Evolutionary conservation across 345 rosid species (phyloP).

Genomic region (Eucalyptus virginea): DNA sequence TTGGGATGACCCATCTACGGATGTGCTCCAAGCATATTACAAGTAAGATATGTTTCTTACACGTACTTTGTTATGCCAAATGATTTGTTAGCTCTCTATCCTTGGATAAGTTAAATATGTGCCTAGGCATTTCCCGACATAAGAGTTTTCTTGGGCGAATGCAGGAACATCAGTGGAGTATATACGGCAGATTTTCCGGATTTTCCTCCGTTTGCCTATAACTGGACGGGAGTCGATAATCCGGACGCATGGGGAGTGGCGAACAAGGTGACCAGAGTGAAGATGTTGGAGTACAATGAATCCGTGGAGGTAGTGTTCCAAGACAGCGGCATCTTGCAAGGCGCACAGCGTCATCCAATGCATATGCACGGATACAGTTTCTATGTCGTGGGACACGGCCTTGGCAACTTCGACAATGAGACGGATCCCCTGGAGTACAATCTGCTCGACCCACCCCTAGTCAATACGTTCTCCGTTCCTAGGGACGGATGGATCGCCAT

Average conservation of each 20-base stretch:
- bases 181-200: background rate
- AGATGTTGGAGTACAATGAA: constrained; percentile 1
- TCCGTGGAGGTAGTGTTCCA: constrained; percentile 14
- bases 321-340: background rate
- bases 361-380: constrained; percentile 21
- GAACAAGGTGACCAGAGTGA: background rate
- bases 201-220: background rate
- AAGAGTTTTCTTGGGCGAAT: background rate
- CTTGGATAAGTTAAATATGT: background rate
- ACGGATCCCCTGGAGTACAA: constrained; percentile 4
- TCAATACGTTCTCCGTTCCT: constrained; percentile 7
- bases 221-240: background rate
- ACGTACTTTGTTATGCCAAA: background rate
- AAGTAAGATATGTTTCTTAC: background rate
- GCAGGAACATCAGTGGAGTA: background rate
- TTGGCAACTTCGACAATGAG: constrained; percentile 7
- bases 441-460: constrained; percentile 14
- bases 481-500: constrained; percentile 12
- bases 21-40: background rate
- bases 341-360: constrained; percentile 13
- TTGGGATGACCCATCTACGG: background rate
- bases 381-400: constrained; percentile 10
- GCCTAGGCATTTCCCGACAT: background rate
- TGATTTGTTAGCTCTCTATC: background rate
- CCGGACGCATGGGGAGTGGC: background rate